Conservation (phyloP, 805 yeast genomes). For the Cyberlindnera japonica region DNA sequence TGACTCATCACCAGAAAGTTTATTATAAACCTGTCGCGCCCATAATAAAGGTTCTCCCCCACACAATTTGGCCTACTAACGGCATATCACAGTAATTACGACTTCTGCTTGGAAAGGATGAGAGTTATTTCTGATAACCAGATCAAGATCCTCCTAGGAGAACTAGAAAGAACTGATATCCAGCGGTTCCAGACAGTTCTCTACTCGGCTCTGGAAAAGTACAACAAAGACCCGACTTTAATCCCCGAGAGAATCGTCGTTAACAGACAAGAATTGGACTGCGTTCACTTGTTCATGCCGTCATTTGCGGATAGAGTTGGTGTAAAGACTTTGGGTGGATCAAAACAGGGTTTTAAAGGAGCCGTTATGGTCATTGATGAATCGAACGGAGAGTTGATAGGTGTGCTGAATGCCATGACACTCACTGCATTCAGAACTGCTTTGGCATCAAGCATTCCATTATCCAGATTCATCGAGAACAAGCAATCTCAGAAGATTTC, state of each 20-base stretch:
- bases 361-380: conserved; percentile 49
- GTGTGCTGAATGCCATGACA: conserved; percentile 53
- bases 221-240: conserved; percentile 38
- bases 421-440: conserved; percentile 70
- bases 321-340: conserved; percentile 56
- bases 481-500: conserved; percentile 26
- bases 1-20: too few species aligned
- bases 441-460: conserved; percentile 47
- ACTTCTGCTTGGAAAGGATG: too few species aligned
- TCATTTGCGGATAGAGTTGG: conserved; percentile 56
- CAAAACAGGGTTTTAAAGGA: conserved; percentile 58
- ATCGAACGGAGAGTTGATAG: conserved; percentile 46
- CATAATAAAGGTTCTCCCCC: neutral
- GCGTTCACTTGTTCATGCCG: conserved; percentile 63
- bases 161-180: conserved; percentile 20
- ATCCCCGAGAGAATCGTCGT: conserved; percentile 55
- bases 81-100: too few species aligned
- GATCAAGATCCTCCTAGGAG: neutral
- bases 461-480: conserved; percentile 35
- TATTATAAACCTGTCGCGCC: neutral
- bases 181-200: conserved; percentile 36
- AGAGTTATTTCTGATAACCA: neutral
- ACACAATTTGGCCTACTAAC: too few species aligned
- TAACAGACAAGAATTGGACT: conserved; percentile 31
- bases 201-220: conserved; percentile 37